Conservation (phyloP, 331 rosid genomes). For the Phaseolus coccineus region DNA sequence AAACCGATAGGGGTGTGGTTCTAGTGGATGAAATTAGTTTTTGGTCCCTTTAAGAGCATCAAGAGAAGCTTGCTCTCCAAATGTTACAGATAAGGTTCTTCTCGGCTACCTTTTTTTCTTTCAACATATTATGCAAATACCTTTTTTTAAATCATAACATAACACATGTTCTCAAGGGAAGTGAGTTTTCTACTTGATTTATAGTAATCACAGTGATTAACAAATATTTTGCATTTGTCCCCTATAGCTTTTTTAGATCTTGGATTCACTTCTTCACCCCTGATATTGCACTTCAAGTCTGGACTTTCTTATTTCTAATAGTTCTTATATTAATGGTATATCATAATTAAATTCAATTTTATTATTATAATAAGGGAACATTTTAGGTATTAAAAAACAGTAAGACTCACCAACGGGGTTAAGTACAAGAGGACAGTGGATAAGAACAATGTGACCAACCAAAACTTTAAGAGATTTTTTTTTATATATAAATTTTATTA, state of each 20-base stretch:
- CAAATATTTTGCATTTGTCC: not conserved
- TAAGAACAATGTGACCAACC: no score
- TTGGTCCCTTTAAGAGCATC: constrained; percentile 63
- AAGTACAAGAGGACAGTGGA: no score
- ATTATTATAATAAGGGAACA: not conserved
- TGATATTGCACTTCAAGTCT: not conserved
- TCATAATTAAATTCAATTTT: constrained; percentile 1
- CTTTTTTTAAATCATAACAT: not conserved
- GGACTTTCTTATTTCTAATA: not conserved
- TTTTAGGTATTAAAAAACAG: not conserved
- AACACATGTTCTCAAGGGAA: not conserved
- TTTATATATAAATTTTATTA: no score
- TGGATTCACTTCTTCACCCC: not conserved
- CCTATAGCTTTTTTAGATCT: not conserved
- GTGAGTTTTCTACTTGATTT: not conserved
- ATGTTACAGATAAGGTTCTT: constrained; percentile 58
- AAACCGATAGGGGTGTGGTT: constrained; percentile 72
- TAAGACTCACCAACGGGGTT: no score
- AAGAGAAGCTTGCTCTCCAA: constrained; percentile 54
- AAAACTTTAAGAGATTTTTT: no score
- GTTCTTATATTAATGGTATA: not conserved
- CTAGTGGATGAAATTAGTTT: constrained; percentile 73
- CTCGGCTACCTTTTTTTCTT: not conserved
- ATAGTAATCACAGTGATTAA: constrained; percentile 13
- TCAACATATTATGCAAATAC: not conserved